Conservation (phyloP, 1,139 yeast species). For the Saccharomyces hybrid region DNA sequence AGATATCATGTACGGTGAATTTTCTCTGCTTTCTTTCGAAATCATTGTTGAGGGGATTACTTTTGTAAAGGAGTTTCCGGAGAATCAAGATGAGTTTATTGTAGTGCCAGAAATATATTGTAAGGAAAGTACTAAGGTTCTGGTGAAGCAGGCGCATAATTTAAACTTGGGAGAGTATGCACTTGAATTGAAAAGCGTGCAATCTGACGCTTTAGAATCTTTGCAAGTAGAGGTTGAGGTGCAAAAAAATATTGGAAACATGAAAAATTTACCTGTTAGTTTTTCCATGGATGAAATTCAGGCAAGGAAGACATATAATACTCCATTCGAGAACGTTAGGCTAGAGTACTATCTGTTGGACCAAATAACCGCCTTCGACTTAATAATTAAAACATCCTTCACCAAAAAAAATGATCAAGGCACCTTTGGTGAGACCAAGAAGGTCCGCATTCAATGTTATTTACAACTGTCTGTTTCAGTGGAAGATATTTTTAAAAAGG, state of each 20-base stretch:
- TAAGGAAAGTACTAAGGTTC: conserved; percentile 14
- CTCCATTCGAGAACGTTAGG: background rate
- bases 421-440: conserved; percentile 12
- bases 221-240: background rate
- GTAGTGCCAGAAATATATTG: conserved; percentile 14
- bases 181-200: conserved; percentile 8
- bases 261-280: background rate
- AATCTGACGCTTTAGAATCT: background rate
- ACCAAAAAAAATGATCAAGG: conserved; percentile 1
- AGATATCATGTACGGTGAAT: conserved; percentile 23
- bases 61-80: conserved; percentile 21
- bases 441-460: conserved; percentile 14
- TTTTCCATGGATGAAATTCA: background rate
- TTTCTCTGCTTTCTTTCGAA: conserved; percentile 19
- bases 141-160: conserved; percentile 13
- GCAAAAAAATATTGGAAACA: background rate
- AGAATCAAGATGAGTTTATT: conserved; percentile 9
- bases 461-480: conserved; percentile 30
- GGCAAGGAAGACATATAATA: background rate
- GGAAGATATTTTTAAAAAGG: conserved; percentile 28
- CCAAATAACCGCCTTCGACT: conserved; percentile 13
- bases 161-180: conserved; percentile 17
- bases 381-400: conserved; percentile 12
- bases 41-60: conserved; percentile 21
- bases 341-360: conserved; percentile 13